Base-by-base conservation (phyloP, 2,329 filamentous ascomycete species). In the Penicillium olsonii region DNA sequence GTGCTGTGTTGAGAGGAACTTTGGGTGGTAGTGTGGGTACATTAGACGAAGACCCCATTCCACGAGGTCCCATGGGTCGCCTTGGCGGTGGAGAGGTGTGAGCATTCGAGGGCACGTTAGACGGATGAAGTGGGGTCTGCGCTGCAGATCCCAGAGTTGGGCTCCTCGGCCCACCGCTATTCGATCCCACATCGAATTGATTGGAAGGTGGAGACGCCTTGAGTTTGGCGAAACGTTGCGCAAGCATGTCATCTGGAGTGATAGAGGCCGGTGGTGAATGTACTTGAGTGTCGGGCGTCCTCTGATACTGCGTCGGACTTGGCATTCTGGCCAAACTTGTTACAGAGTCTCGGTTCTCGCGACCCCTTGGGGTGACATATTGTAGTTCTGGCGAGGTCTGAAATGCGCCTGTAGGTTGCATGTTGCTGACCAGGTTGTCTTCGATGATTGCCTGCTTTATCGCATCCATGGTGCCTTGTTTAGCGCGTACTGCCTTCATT, bases 401-500 rank as follows among this genome's bases (percentile, higher is more conserved):
- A 22, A 53, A 56, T 20, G 33, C 9, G 17, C 54, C 57, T 2
- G 51, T 59, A 11, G 65, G 66, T 45, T 64, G 62, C 37, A 65
- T 54, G 41, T 64, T 64, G 48, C 51, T 68, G 24, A 48, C 54
- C 15, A 68, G 38, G 41, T 70, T 73, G 46, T 71, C 68, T 41
- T 72, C 68, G 31, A 71, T 53, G 3, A 75, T 74, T 38, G 66
- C 64, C 46, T 67, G 62, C 45, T 75, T 75, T 38, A 75, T 70
- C 20, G 64, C 61, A 53, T 70, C 68, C 70, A 72, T 73, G 9
- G 67, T 68, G 37, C 65, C 67, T 59, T 74, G 70, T 51, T 74
- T 73, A n/a, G 67, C 68, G 39, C 68, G 61, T 10, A 72, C 66
- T 18, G 69, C 66, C 66, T 65, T 64, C 83, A 56, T 82, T 76